A percentile compares a stretch with the other conserved stretches of the same genome.
Evolutionary conservation across 176 grass and related monocot species (phyloP).

Genomic region (Musa beccarii): DNA sequence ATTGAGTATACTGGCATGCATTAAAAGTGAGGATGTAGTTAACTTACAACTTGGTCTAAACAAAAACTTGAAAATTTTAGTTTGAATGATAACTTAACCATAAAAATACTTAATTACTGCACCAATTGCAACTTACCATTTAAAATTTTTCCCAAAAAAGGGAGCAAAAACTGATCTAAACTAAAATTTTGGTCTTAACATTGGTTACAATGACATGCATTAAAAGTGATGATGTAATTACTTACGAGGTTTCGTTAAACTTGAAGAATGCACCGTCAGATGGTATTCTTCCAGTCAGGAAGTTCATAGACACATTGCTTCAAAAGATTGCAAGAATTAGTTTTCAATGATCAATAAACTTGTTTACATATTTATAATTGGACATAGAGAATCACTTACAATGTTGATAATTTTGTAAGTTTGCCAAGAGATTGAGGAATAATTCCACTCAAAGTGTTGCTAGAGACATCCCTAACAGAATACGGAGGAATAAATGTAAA

Average conservation of each 20-base stretch:
- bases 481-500: conserved; percentile 7
- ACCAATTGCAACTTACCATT: too few species aligned
- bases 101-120: too few species aligned
- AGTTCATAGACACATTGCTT: conserved; percentile 99
- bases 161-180: too few species aligned
- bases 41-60: too few species aligned
- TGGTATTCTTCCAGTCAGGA: conserved; percentile 85
- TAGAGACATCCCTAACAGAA: conserved; percentile 69
- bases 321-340: conserved; percentile 10
- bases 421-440: conserved; percentile 81
- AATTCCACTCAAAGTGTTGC: conserved; percentile 85
- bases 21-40: too few species aligned
- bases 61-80: too few species aligned
- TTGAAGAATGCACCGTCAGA: conserved; percentile 47
- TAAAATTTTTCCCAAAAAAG: too few species aligned
- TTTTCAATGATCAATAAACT: background rate
- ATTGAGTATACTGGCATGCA: too few species aligned
- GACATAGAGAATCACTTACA: conserved; percentile 46
- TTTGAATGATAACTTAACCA: too few species aligned
- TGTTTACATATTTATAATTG: background rate
- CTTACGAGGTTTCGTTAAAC: conserved; percentile 92
- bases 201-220: background rate
- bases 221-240: conserved; percentile 24
- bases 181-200: too few species aligned
- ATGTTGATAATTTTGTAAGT: conserved; percentile 63